These are phyloP conservation scores for Herpetospermum pedunculosum DNA, from an alignment of 306 rosid genomes.

Conservation along the genomic window DNA sequence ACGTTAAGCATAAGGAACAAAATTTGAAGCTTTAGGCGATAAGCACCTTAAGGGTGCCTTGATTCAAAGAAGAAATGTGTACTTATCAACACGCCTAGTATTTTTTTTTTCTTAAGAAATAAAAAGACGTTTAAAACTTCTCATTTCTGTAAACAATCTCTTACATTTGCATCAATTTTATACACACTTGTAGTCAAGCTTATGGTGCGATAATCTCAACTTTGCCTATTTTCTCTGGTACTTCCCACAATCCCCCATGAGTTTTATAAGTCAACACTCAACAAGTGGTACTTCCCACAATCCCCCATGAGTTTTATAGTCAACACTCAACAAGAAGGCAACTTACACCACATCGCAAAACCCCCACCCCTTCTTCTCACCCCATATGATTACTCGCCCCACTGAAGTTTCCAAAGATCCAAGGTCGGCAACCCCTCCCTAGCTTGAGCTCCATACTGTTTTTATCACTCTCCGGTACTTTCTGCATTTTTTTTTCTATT, in stretches of 20 bases:
- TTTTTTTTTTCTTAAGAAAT: not conserved
- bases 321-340: not conserved
- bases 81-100: not conserved
- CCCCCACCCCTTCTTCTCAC: not conserved
- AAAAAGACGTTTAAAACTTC: not conserved
- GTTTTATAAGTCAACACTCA: not conserved
- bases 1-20: not conserved
- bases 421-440: not conserved
- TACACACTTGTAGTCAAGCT: not conserved
- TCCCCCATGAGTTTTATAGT: not conserved
- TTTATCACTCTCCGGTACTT: not conserved
- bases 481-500: not conserved
- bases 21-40: not conserved
- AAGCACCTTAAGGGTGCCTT: not conserved
- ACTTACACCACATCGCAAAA: not conserved
- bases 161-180: not conserved
- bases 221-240: not conserved
- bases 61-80: not conserved
- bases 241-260: too few species aligned
- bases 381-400: not conserved
- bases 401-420: not conserved
- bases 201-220: not conserved
- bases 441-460: not conserved
- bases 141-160: not conserved
- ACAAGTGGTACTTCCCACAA: not conserved